Evolutionary conservation across 2,329 filamentous ascomycete species (phyloP), one percentile per base, ranked within the genome.

Genomic region (Karstenula rhodostoma): DNA sequence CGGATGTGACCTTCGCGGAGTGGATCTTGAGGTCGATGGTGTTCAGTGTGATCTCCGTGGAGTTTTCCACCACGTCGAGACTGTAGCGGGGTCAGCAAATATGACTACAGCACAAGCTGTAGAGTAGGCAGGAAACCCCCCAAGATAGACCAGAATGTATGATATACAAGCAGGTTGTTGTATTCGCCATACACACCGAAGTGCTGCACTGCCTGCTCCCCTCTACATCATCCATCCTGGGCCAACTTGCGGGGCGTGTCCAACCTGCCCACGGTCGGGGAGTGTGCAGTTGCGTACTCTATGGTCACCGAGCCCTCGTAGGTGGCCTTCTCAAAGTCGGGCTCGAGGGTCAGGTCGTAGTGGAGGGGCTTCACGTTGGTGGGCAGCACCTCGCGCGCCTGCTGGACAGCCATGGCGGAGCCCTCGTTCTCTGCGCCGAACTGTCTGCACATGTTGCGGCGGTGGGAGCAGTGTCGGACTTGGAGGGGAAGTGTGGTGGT

Each of bases 271-370:
- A 7, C 15, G 17, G 27, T 22, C 27, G 25, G 8, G 17, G 23
- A 46, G n/a, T 27, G 32, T 12, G 46, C 48, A 33, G 53, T 22
- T 56, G 56, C 85, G 53, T 82, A 88, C 84, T 97, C 92, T 73
- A 98, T 94, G 59, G 88, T 80, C 55, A 97, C 93, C 12, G 85
- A 90, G 67, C 94, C 94, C 61, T 94, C 87, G 77, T 94, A 98
- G 65, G 88, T 93, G 79, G 95, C 93, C 66, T 90, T 93, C 70
- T 91, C 86, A 70, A 98, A 91, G 82, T 97, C 88, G 57, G 94
- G 93, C 82, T 98, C 95, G 64, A 98, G 85, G 1, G 92, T 95
- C 70, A 98, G 81, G 78, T 96, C 88, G 81, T 98, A 98, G 82
- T 98, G 93, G 42, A 85, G 81, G n/a, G 94, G 94, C 78, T 94